phyloP scores from a whole-genome alignment of 2,329 filamentous ascomycete genomes.

The Teratosphaeria zuluensis region DNA sequence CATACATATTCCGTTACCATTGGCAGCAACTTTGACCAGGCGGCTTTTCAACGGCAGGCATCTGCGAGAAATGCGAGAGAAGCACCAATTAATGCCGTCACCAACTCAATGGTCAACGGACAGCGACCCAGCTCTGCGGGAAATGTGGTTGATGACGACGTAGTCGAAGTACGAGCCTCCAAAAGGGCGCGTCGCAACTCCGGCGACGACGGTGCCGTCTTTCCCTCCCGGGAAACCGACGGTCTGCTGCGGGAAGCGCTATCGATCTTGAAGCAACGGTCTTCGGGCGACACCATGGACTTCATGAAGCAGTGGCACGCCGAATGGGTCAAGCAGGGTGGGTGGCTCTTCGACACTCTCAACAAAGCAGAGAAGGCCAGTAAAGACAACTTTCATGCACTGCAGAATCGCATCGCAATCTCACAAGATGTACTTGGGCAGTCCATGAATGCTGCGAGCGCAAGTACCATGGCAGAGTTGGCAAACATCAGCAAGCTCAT shows the following conservation, averaged over 20 bases:
- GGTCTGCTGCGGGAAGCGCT: neutral
- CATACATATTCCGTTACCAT: conserved; percentile 14
- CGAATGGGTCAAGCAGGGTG: conserved; percentile 21
- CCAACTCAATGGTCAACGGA: neutral
- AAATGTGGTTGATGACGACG: conserved; percentile 7
- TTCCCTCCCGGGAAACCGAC: neutral
- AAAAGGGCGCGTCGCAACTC: conserved; percentile 12
- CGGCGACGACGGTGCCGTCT: conserved; percentile 1
- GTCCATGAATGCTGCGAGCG: conserved; percentile 17
- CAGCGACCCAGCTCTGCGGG: neutral
- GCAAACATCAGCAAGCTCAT: conserved; percentile 26
- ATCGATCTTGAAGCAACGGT: conserved; percentile 1
- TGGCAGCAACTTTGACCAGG: conserved; percentile 10
- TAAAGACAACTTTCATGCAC: conserved; percentile 5
- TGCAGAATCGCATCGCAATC: conserved; percentile 11
- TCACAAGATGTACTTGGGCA: conserved; percentile 19
- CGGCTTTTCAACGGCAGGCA: conserved; percentile 8
- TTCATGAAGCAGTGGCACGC: conserved; percentile 13
- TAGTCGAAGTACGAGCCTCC: conserved; percentile 7
- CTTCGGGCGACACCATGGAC: neutral
- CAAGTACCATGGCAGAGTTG: conserved; percentile 16
- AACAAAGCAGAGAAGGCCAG: conserved; percentile 9
- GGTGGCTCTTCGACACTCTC: conserved; percentile 21
- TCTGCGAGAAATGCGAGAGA: neutral
- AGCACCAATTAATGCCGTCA: neutral